phyloP scores from a whole-genome alignment of 179 eudicot species.

The Pouteria campechiana region DNA sequence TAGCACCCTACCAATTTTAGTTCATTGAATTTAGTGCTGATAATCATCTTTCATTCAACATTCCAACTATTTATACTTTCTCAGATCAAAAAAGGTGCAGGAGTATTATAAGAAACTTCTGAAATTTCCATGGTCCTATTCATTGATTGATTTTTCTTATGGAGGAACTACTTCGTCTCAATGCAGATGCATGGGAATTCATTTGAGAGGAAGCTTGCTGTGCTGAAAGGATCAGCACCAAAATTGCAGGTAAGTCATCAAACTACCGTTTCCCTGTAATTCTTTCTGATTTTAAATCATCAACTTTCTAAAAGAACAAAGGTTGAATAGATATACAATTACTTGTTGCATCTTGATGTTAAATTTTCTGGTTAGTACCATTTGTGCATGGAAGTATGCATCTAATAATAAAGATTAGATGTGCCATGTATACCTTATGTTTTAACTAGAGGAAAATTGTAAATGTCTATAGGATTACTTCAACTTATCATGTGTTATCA shows the following conservation, averaged over 20 bases:
- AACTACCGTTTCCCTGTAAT: not conserved
- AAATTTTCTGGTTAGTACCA: too few relatives aligned
- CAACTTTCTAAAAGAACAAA: not conserved
- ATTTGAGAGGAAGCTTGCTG: constrained; percentile 52
- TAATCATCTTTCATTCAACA: not conserved
- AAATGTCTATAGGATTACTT: too few relatives aligned
- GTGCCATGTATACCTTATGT: not conserved
- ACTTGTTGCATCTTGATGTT: not conserved
- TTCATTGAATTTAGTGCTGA: not conserved
- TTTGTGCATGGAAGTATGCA: not conserved
- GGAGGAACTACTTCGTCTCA: not conserved
- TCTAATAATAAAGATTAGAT: not conserved
- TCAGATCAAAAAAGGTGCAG: too few relatives aligned
- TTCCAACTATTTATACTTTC: not conserved
- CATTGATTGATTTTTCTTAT: too few relatives aligned
- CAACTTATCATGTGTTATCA: too few relatives aligned
- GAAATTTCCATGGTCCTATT: too few relatives aligned
- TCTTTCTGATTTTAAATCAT: not conserved
- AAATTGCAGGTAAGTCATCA: constrained; percentile 30
- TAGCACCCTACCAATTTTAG: not conserved
- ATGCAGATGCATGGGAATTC: constrained; percentile 51
- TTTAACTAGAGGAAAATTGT: too few relatives aligned
- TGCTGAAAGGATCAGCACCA: constrained; percentile 29
- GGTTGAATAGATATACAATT: not conserved
- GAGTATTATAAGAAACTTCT: not conserved